Evolutionary conservation across 257 asterid genomes (phyloP), one percentile per base, ranked within the genome.

Genomic region (Galeopsis tetrahit): DNA sequence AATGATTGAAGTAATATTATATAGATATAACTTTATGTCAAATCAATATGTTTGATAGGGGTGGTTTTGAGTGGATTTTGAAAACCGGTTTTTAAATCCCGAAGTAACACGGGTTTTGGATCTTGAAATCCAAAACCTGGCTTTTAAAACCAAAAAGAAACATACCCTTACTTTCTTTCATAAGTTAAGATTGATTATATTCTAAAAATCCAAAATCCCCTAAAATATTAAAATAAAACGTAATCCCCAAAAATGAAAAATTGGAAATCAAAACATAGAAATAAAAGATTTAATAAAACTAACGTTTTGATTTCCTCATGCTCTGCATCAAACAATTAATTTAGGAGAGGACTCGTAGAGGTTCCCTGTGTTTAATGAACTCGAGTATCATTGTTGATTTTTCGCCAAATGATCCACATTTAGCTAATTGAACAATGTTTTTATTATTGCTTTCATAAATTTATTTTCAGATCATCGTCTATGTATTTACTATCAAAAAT

Each of bases 291-390:
- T 55, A 55, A 21, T 6, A 35, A 53, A 53, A 17, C 59, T 53
- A 15, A 17, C 11, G 1, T 40, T 40, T 10, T 10, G 51, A 10
- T 44, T 46, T 13, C 53, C 17, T 46, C 53, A 13, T 46, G 53
- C 17, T 46, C 53, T 46, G 53, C 53, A 46, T 13, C 53, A 48
- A 42, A 64, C 38, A 69, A 38, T 15, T 69, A 46, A 39, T 39
- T 21, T 55, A 38, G 52, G 32, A 5, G 40, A 21, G 32, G 42
- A 55, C 11, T 8, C 28, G 2, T 17, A 7, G 61, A 55, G 61
- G 39, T 58, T 68, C 36, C 40, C 17, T 33, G 42, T 40, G 44
- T 32, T 40, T 67, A 31, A 32, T 64, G 69, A 64, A 42, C 55
- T 39, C 2, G 15, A 32, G 42, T 63, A 8, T 39, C 38, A 17